phyloP scores from a whole-genome alignment of 177 flowering plant genomes.

The Vitis hybrid region DNA sequence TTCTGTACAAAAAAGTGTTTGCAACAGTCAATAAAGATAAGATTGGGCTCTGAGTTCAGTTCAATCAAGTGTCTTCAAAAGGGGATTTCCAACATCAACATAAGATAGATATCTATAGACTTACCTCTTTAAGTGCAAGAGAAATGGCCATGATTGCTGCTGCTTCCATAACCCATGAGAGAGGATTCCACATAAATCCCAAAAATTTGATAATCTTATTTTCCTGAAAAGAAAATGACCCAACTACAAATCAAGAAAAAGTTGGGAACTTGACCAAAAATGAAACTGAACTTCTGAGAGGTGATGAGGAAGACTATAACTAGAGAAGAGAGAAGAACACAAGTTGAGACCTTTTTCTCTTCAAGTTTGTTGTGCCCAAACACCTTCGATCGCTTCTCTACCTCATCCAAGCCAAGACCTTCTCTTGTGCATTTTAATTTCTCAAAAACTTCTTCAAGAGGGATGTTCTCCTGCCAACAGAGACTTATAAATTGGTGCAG shows the following conservation, averaged over 20 bases:
- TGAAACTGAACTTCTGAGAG: too few species aligned
- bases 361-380: conserved; percentile 40
- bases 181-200: conserved; percentile 41
- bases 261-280: not conserved
- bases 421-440: conserved; percentile 30
- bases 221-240: conserved; percentile 14
- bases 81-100: too few species aligned
- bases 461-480: conserved; percentile 24
- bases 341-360: conserved; percentile 31
- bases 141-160: conserved; percentile 34
- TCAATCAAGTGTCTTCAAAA: too few species aligned
- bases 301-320: too few species aligned
- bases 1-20: conserved; percentile 7
- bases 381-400: conserved; percentile 19
- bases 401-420: conserved; percentile 29
- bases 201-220: conserved; percentile 31
- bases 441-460: conserved; percentile 31
- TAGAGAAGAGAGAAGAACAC: too few species aligned
- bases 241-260: not conserved
- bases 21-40: not conserved
- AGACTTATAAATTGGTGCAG: too few species aligned
- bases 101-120: not conserved
- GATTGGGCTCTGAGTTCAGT: too few species aligned
- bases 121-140: conserved; percentile 28
- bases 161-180: conserved; percentile 40